Evolutionary conservation across 2,329 filamentous ascomycete genomes (phyloP).

Genomic region (Fusarium mangiferae): DNA sequence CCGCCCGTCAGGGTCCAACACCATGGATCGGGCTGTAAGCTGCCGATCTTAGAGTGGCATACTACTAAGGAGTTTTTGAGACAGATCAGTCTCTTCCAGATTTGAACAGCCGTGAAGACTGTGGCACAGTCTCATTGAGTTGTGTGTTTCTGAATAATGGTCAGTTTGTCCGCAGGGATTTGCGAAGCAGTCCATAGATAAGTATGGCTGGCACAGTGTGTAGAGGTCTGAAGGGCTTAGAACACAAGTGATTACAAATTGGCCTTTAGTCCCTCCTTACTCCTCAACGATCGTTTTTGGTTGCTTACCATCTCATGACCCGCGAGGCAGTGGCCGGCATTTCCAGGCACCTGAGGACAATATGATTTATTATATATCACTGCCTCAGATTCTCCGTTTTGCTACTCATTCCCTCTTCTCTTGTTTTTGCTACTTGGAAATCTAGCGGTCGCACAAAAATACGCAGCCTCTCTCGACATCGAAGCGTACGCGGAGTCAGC

Average conservation of each 20-base stretch:
- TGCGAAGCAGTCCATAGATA: neutral
- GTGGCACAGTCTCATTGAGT: neutral
- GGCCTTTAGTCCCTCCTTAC: neutral
- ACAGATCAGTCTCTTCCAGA: neutral
- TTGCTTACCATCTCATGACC: neutral
- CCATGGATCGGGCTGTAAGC: neutral
- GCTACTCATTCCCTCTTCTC: neutral
- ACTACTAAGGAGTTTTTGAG: neutral
- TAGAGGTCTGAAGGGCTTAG: neutral
- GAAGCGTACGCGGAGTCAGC: neutral
- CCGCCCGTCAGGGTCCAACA: neutral
- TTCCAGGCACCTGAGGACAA: neutral
- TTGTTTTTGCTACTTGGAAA: neutral
- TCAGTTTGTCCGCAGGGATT: neutral
- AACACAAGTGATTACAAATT: neutral
- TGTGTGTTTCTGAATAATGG: neutral
- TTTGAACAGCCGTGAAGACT: neutral
- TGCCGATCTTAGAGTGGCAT: neutral
- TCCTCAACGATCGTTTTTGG: fast-evolving
- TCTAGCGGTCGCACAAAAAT: neutral
- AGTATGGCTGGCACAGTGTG: neutral
- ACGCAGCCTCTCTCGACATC: neutral
- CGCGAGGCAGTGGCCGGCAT: too few relatives aligned
- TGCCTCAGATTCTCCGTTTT: neutral
- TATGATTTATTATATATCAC: neutral